Evolutionary conservation across 768 basidiomycete genomes (phyloP).

Genomic region (Saitozyma podzolica): DNA sequence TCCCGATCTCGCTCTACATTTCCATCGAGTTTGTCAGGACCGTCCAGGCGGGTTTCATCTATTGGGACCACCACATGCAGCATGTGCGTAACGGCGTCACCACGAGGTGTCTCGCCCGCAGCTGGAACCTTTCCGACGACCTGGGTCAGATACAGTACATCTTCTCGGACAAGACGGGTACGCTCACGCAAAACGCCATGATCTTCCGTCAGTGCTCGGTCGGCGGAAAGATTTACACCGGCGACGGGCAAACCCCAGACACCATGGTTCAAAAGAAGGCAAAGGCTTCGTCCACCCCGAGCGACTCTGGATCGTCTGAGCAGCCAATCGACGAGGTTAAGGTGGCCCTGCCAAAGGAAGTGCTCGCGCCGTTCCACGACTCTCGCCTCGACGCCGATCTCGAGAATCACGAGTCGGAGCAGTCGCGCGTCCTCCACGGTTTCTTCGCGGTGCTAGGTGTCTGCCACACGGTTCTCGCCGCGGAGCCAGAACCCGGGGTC

Average conservation of each 20-base stretch:
- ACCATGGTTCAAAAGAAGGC: constrained; percentile 18
- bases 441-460: constrained; percentile 90
- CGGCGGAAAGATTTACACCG: constrained; percentile 73
- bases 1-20: constrained; percentile 96
- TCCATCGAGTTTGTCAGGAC: constrained; percentile 93
- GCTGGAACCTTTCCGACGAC: constrained; percentile 95
- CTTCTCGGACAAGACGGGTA: constrained; percentile 95
- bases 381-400: constrained; percentile 65
- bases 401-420: constrained; percentile 63
- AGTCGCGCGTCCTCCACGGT: constrained; percentile 75
- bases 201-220: constrained; percentile 91
- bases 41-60: constrained; percentile 89
- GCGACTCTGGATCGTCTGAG: constrained; percentile 22
- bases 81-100: constrained; percentile 64
- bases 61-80: constrained; percentile 84
- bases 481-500: constrained; percentile 65
- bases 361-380: constrained; percentile 67
- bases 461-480: constrained; percentile 90
- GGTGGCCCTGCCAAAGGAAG: constrained; percentile 53
- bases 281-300: constrained; percentile 3
- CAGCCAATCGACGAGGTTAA: constrained; percentile 45
- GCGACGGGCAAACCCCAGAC: constrained; percentile 57
- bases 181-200: constrained; percentile 80
- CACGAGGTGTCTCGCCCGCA: constrained; percentile 74
- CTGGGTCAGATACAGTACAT: constrained; percentile 97